Base-by-base conservation (phyloP, 1,139 yeast species). In the Protomyces macrosporus region DNA sequence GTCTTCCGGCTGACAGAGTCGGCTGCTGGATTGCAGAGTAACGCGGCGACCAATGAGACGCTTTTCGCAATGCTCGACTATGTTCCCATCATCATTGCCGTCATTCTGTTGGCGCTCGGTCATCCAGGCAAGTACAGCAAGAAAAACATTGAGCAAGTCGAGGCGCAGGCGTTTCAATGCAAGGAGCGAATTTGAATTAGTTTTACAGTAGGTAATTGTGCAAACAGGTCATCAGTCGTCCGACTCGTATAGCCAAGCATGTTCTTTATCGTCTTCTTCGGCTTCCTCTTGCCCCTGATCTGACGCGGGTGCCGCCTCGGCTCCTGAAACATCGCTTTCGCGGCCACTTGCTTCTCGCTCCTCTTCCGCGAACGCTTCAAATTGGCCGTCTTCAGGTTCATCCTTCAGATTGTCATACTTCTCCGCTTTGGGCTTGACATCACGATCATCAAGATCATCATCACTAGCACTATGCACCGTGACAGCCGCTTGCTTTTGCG, bases 1-100 rank as follows among this genome's bases (percentile, higher is more conserved):
- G 42, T 52, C 9, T 52, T 52, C 14, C 55, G 55, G 10, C 33
- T 52, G 16, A 42, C 39, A 34, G 55, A 52, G 30, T 33, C 55
- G 10, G 55, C 42, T 14, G 55, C 7, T 14, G 55, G 55, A 9
- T 40, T 52, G 14, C 10, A 32, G 12, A 12, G 37, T 7, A n/a
- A 33, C 5, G 55, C 55, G 16, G 37, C 39, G 6, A 35, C 42
- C 4, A 34, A 34, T 34, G 55, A 52, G 42, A 14, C 34, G 5
- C 45, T 52, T 9, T 52, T 52, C 34, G 55, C 55, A 6, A n/a
- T 52, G 55, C 55, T 52, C 42, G 55, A 52, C 23, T 52, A 52
- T 4, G 10, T 52, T 16, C 55, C 55, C 32, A 34, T 52, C 55
- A 52, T 52, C 10, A n/a, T 52, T 9, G 55, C 55, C 10, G 55